Base-by-base conservation (phyloP, 2,329 filamentous ascomycete species). In the Epichloe scottii region DNA sequence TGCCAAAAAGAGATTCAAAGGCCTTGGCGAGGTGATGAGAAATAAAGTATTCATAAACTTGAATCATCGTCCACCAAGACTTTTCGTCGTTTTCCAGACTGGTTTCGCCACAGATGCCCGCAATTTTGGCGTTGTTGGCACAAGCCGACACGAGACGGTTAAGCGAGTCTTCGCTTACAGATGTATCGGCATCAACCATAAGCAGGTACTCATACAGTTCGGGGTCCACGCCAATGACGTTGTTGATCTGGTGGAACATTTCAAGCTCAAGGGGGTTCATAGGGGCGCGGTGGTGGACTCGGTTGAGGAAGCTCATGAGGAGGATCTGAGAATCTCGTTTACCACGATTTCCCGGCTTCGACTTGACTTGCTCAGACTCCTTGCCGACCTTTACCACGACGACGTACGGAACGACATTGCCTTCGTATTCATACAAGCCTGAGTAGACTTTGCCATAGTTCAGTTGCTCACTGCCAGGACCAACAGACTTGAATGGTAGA, bases 361-460 rank as follows among this genome's bases (percentile, higher is more conserved):
- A 75, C 70, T 91, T 93, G 62, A 70, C 73, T 66, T 95, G 89
- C 68, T 98, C 93, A 5, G 90, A 95, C 66, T 96, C 89, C 70
- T 96, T 97, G 65, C 93, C 93, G 54, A 95, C 86, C 73, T 98
- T 98, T 66, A 97, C 91, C 23, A 98, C 76, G 11, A 98, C 93
- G 26, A 98, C 71, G 62, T 96, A 98, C 0, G 93, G 93, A 11
- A 98, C 93, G 3, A 98, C 90, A 59, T 96, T 95, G 68, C 91
- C 93, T 73, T 98, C 90, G 54, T 82, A 96, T 66, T 98, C 93
- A 68, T 98, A 98, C 2, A 98, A 79, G 63, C 93, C 93, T 46
- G 91, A 97, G 68, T 97, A 98, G 15, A 98, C 90, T 66, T 98
- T 98, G 63, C 90, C 93, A 63, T 95, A 97, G 70, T 98, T 98